A percentile compares a stretch with the other conserved stretches of the same genome.
Evolutionary conservation across 495 filamentous ascomycete species (phyloP).

Genomic region (Penicillium daleae): DNA sequence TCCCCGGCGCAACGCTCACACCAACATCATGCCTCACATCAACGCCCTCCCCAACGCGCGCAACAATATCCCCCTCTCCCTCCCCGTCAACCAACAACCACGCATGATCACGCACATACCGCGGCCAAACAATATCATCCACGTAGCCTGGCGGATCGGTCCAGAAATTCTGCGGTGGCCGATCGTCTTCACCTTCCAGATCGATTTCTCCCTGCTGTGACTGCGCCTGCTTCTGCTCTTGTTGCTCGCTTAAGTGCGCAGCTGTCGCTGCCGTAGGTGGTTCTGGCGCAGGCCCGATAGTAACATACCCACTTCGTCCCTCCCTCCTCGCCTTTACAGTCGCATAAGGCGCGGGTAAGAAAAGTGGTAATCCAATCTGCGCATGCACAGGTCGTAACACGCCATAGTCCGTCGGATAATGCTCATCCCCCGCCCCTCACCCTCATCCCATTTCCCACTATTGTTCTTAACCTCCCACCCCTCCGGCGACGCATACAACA

Average conservation of each 20-base stretch:
- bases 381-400: conserved; percentile 45
- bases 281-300: conserved; percentile 56
- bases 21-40: conserved; percentile 43
- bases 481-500: conserved; percentile 64
- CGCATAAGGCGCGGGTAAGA: conserved; percentile 65
- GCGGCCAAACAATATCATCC: conserved; percentile 93
- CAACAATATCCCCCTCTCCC: conserved; percentile 33
- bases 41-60: conserved; percentile 37
- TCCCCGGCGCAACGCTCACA: conserved; percentile 43
- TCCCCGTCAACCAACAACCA: conserved; percentile 68
- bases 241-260: too few species aligned
- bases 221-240: not conserved
- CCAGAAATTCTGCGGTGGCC: conserved; percentile 79
- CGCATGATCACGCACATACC: conserved; percentile 77
- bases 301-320: conserved; percentile 81
- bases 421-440: conserved; percentile 12
- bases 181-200: conserved; percentile 43
- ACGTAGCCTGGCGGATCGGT: conserved; percentile 91
- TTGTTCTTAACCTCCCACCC: conserved; percentile 13
- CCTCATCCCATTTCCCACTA: conserved; percentile 8
- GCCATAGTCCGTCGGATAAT: not conserved
- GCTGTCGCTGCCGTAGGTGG: not conserved
- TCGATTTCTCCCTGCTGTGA: conserved; percentile 29
- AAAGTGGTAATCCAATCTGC: conserved; percentile 72
- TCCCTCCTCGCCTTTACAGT: conserved; percentile 69